These are phyloP conservation scores for Pseudoneurospora amorphoporcata DNA, from an alignment of 495 filamentous ascomycete species.

Conservation along the genomic window DNA sequence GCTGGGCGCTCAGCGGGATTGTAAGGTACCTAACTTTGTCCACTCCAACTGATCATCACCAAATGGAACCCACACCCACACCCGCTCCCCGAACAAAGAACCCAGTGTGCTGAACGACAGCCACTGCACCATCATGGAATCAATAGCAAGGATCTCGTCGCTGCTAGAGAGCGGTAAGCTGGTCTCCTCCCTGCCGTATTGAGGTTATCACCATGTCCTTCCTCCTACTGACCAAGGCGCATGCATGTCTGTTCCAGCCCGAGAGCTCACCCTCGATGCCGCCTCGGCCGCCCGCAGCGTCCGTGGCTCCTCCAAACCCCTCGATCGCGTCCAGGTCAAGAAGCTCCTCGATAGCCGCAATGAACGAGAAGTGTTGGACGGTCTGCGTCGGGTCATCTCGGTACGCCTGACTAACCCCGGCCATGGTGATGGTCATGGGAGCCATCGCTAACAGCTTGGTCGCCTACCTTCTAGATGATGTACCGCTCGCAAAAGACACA, in stretches of 20 bases:
- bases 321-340: conserved; percentile 63
- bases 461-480: conserved; percentile 58
- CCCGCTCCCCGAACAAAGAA: neutral
- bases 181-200: neutral
- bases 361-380: conserved; percentile 88
- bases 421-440: conserved; percentile 5
- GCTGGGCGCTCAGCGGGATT: neutral
- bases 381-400: conserved; percentile 78
- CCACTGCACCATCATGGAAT: conserved; percentile 54
- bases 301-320: conserved; percentile 37
- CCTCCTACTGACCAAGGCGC: conserved; percentile 10
- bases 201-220: conserved; percentile 1
- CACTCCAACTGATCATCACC: neutral
- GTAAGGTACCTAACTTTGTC: neutral
- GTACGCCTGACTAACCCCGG: conserved; percentile 38
- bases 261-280: conserved; percentile 94
- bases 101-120: conserved; percentile 2
- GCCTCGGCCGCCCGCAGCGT: conserved; percentile 63
- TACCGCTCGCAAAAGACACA: conserved; percentile 76
- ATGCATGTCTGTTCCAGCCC: conserved; percentile 44
- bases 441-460: conserved; percentile 9
- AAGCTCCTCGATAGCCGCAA: conserved; percentile 89
- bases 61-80: neutral
- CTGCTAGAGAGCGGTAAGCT: conserved; percentile 80
- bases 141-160: conserved; percentile 86